phyloP scores from a whole-genome alignment of 305 asterid species.

The Caryopteris hybrid region DNA sequence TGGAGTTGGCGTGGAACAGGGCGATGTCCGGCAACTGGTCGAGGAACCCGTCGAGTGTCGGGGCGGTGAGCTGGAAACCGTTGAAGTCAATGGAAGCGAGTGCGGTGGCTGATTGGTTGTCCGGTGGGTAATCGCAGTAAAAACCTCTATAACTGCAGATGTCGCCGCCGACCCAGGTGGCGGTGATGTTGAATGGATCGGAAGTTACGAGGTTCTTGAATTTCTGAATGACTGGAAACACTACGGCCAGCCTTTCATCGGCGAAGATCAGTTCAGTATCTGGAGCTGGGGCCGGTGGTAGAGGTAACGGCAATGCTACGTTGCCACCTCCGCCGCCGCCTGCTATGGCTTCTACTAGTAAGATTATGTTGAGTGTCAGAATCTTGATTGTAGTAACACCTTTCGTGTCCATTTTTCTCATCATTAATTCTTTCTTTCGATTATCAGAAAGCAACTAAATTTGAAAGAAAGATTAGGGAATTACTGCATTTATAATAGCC shows the following conservation, averaged over 20 bases:
- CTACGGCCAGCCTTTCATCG: constrained; percentile 54
- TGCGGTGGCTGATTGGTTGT: constrained; percentile 65
- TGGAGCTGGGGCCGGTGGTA: constrained; percentile 14
- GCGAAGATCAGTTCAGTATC: constrained; percentile 29
- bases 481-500: not conserved
- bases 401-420: constrained; percentile 2
- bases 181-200: constrained; percentile 61
- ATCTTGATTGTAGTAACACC: not conserved
- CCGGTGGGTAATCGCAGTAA: constrained; percentile 67
- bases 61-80: constrained; percentile 58
- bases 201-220: constrained; percentile 51
- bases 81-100: constrained; percentile 75
- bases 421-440: not conserved
- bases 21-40: constrained; percentile 71
- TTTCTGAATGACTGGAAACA: constrained; percentile 55
- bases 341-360: not conserved
- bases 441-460: not conserved
- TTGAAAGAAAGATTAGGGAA: not conserved
- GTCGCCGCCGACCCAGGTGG: constrained; percentile 58
- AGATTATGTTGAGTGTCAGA: constrained; percentile 1
- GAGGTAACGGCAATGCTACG: constrained; percentile 12
- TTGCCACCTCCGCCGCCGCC: not conserved
- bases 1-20: constrained; percentile 77
- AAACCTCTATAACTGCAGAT: constrained; percentile 64
- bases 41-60: constrained; percentile 57